These are phyloP conservation scores for Thermochaetoides dissita DNA, from an alignment of 2,329 filamentous ascomycete genomes.

Conservation along the genomic window DNA sequence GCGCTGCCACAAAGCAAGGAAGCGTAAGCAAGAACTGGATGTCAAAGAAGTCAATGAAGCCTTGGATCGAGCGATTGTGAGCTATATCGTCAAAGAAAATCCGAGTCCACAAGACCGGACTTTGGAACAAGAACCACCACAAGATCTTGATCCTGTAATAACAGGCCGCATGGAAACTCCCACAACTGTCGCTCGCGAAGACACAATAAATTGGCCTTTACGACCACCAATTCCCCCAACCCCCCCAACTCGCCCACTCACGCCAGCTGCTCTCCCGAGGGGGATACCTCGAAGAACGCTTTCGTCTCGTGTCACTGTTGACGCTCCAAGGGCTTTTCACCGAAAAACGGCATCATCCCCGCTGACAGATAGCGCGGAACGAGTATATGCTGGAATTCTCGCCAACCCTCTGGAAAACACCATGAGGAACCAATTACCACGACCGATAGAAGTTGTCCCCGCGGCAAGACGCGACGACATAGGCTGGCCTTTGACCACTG, in stretches of 20 bases:
- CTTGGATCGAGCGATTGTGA: constrained; percentile 13
- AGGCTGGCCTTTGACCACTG: constrained; percentile 11
- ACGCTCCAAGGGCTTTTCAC: too few species aligned
- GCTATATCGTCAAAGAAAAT: constrained; percentile 13
- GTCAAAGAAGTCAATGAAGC: constrained; percentile 11
- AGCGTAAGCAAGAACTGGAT: constrained; percentile 7
- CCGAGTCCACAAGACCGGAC: constrained; percentile 1
- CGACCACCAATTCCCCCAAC: too few species aligned
- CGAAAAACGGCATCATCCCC: neutral
- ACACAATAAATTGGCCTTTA: too few species aligned
- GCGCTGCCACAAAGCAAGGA: constrained; percentile 8
- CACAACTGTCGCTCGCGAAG: neutral
- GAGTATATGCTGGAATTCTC: constrained; percentile 10
- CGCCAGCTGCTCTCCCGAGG: too few species aligned
- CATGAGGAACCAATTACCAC: neutral
- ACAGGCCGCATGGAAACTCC: neutral
- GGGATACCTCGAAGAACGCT: too few species aligned
- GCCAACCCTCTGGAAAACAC: constrained; percentile 6
- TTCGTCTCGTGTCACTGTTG: too few species aligned
- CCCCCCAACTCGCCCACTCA: too few species aligned
- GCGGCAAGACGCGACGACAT: constrained; percentile 4
- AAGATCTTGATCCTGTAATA: too few species aligned
- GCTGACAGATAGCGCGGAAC: constrained; percentile 7
- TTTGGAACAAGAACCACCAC: neutral
- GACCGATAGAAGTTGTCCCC: neutral